Evolutionary conservation across 2,329 filamentous ascomycete genomes (phyloP).

Genomic region (Neopestalotiopsis clavispora): DNA sequence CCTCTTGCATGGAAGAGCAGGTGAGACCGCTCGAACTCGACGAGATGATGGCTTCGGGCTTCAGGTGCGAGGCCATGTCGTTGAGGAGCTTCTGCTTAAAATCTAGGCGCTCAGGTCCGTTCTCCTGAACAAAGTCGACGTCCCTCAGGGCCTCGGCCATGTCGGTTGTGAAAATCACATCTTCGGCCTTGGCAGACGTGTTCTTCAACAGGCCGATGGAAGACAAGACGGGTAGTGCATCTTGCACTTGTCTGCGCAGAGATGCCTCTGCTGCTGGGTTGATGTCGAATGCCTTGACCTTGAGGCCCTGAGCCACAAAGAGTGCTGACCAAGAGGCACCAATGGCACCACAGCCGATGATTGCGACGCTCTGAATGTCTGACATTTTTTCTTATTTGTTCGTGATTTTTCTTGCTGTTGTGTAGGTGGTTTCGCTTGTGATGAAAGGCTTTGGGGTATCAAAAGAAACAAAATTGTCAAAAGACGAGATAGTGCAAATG

Average conservation of each 20-base stretch:
- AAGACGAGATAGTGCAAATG: neutral
- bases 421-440: neutral
- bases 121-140: conserved; percentile 29
- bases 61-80: conserved; percentile 36
- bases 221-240: conserved; percentile 20
- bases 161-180: conserved; percentile 22
- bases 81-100: conserved; percentile 43
- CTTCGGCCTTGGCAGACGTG: conserved; percentile 18
- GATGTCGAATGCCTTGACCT: conserved; percentile 20
- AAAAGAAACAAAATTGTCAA: neutral
- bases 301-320: conserved; percentile 20
- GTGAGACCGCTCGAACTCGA: conserved; percentile 44
- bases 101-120: conserved; percentile 44
- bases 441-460: neutral
- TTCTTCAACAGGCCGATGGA: conserved; percentile 22
- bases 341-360: conserved; percentile 21
- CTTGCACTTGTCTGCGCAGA: conserved; percentile 10
- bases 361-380: conserved; percentile 18
- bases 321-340: conserved; percentile 21
- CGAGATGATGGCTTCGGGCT: conserved; percentile 41
- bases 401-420: neutral
- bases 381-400: neutral
- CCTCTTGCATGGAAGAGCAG: conserved; percentile 34
- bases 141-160: conserved; percentile 19
- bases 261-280: conserved; percentile 20